Conservation (phyloP, 306 rosid genomes). For the Vigna angularis region DNA sequence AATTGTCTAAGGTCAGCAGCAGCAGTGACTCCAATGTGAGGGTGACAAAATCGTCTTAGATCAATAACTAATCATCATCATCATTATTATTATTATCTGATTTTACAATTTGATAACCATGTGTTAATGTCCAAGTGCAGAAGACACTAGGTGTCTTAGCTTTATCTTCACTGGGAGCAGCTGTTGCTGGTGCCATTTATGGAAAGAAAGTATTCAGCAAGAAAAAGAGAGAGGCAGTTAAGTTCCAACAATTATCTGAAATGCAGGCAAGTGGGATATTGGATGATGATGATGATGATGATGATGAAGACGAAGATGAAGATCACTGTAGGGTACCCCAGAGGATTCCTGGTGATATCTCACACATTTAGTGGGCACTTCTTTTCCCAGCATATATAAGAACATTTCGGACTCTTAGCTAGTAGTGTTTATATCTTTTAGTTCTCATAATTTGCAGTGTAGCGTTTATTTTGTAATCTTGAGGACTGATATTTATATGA, state of each 20-base stretch:
- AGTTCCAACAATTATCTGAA: slow-evolving; percentile 43
- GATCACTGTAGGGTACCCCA: neutral
- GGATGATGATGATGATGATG: slow-evolving; percentile 30
- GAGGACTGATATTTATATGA: neutral
- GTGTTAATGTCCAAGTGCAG: slow-evolving; percentile 27
- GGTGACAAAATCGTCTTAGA: slow-evolving; percentile 3
- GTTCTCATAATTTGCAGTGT: neutral
- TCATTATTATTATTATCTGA: neutral
- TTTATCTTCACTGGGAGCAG: slow-evolving; percentile 44
- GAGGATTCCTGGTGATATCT: slow-evolving; percentile 25
- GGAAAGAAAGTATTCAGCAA: slow-evolving; percentile 42
- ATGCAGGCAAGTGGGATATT: slow-evolving; percentile 7
- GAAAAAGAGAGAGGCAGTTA: slow-evolving; percentile 29
- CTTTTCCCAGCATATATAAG: neutral
- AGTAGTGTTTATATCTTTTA: neutral
- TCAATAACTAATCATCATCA: neutral
- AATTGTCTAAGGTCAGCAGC: slow-evolving; percentile 28
- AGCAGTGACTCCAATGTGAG: slow-evolving; percentile 42
- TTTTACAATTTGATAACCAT: neutral
- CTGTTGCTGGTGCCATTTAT: slow-evolving; percentile 47
- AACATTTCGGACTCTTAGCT: slow-evolving; percentile 3
- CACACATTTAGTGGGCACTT: slow-evolving; percentile 23
- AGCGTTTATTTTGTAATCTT: neutral
- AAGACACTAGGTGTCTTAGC: slow-evolving; percentile 30
- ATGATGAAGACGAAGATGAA: slow-evolving; percentile 33